Evolutionary conservation across 352 stramenopile genomes (phyloP), one percentile per base, ranked within the genome.

Genomic region (Globisporangium middletonii): DNA sequence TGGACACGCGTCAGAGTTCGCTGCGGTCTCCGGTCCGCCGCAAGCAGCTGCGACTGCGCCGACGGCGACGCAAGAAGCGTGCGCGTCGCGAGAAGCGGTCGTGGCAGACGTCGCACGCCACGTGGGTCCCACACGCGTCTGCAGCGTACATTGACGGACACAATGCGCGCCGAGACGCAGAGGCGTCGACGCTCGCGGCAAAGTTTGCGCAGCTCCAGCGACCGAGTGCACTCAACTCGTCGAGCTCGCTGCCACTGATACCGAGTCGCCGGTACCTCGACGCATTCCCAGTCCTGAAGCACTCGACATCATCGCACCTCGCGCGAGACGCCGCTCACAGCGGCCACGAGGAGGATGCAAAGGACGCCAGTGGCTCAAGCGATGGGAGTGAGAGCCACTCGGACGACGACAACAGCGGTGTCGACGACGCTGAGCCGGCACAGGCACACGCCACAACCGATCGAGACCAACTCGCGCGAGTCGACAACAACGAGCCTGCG

Each of bases 11-110:
- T 12, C 76, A 89, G 59, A 81, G 67, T 43, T 55, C 67, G 41
- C 53, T 89, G 42, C 67, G 72, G 6, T 89, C 76, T 30, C 74
- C 74, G 16, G 79, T 89, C 50, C 64, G 63, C 4, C 60, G 78
- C 3, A 69, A 74, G 51, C 64, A 68, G 46, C 58, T 79, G 13
- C 62, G 67, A 9, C 70, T 65, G 43, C 53, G 63, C 2, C 27
- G 75, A 27, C 54, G 69, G 26, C 55, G 68, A 42, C 53, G 65
- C n/a, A 53, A 55, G 19, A 57, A 51, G 35, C 50, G 53, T 26
- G 59, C 42, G 45, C 55, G 26, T 27, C 60, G 48, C 4, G 59
- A 57, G 38, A 66, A 63, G 57, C 64, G 69, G 15, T 68, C 64
- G 53, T 81, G 65, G 64, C 60, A 66, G 55, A 65, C 72, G 50